Base-by-base conservation (phyloP, 805 yeast species). In the Wickerhamomyces pijperi region DNA sequence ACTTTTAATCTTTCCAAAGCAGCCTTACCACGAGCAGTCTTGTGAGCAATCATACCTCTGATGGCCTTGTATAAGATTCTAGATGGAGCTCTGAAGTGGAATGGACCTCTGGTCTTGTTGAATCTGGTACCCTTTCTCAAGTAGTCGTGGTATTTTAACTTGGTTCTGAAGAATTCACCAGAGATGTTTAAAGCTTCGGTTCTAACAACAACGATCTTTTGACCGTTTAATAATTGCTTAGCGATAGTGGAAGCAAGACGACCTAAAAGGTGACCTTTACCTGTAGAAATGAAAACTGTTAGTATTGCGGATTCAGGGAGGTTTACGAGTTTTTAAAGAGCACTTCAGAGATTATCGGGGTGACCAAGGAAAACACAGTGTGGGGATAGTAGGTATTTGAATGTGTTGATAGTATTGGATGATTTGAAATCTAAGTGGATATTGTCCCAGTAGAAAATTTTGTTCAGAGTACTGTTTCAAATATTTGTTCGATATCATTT, bases 81-180 rank as follows among this genome's bases (percentile, higher is more conserved):
- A 51, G 97, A 88, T 71, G 99, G 99, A 51, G 99, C 99, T 76
- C 97, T 92, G 95, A 92, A 92, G 72, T 92, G 99, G 97, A 90
- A 92, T 65, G 97, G 97, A 77, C 98, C 99, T 70, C 87, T 82
- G 64, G 78, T 82, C 77, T 87, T 87, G 95, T 92, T 92, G 88
- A 70, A 92, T 76, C 95, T 83, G 67, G 98, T 88, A 62, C 94
- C 84, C 82, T 92, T 92, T 82, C 98, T 88, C 73, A 92, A 82
- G 87, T 88, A 92, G 69, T 94, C 99, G 74, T 88, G 97, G 92
- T 87, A 92, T 84, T 92, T 92, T 73, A 90, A 82, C 77, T 92
- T 92, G 82, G 90, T 86, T 79, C 98, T 88, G 96, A 92, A 92
- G 71, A 92, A 88, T 76, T 92, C 97, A 70, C 98, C 98, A 63